Conservation (phyloP, 2,329 filamentous ascomycete genomes). For the Westerdykella ornata region DNA sequence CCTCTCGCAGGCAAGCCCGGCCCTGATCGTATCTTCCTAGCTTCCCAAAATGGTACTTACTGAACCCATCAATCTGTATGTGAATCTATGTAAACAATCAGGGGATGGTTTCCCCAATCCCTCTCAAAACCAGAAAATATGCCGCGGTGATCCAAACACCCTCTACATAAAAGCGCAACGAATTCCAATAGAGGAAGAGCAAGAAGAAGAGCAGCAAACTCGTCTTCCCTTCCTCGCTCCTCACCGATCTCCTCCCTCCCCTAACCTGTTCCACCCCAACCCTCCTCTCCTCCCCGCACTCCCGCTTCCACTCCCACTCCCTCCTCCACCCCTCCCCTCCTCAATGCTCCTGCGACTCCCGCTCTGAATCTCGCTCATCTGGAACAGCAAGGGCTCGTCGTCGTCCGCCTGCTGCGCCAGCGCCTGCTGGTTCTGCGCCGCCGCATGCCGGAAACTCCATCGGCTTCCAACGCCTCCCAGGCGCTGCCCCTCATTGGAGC, state of each 20-base stretch:
- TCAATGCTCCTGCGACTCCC: constrained; percentile 34
- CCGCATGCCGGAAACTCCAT: constrained; percentile 3
- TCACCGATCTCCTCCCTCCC: neutral
- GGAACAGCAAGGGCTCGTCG: constrained; percentile 65
- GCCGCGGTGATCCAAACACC: too few relatives aligned
- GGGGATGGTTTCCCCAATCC: too few relatives aligned
- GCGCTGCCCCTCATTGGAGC: neutral
- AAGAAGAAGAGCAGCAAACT: neutral
- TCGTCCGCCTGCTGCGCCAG: constrained; percentile 44
- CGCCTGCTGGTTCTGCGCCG: constrained; percentile 31
- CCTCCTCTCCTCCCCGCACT: constrained; percentile 5
- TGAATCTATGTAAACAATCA: too few relatives aligned
- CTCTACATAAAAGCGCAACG: too few relatives aligned
- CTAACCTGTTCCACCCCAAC: neutral
- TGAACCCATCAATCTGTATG: too few relatives aligned
- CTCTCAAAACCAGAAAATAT: too few relatives aligned
- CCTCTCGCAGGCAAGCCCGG: too few relatives aligned
- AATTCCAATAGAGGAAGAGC: neutral
- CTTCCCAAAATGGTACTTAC: too few relatives aligned
- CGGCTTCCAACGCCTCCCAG: neutral
- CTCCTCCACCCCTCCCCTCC: constrained; percentile 28
- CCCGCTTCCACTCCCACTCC: constrained; percentile 21
- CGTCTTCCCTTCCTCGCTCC: too few relatives aligned
- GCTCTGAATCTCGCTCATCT: constrained; percentile 62
- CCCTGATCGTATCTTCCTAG: too few relatives aligned